Conservation (phyloP, 371 early-diverging fungal species). For the Dinochytrium kinnereticum region DNA sequence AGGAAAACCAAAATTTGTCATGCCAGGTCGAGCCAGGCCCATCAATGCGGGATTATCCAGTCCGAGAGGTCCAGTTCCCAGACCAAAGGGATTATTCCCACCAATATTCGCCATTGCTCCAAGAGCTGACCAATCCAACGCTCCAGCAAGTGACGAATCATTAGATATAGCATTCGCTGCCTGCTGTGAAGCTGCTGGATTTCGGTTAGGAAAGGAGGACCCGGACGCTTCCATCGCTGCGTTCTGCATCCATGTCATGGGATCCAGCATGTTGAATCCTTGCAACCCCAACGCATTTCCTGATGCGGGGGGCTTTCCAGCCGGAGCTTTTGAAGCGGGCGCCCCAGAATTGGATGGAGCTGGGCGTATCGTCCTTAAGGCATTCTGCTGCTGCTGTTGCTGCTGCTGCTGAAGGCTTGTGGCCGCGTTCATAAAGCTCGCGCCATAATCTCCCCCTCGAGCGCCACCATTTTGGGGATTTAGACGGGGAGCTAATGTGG, state of each 20-base stretch:
- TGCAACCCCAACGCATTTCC: neutral
- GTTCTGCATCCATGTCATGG: neutral
- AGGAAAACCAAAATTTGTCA: neutral
- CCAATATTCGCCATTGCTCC: neutral
- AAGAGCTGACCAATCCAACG: neutral
- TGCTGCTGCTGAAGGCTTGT: neutral
- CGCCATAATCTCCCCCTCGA: neutral
- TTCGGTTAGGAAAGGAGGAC: neutral
- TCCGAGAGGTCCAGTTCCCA: neutral
- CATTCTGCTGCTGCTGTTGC: constrained; percentile 4
- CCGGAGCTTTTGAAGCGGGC: neutral
- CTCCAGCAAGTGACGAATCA: constrained; percentile 8
- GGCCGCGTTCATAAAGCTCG: neutral
- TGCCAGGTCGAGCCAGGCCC: neutral
- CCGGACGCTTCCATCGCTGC: neutral
- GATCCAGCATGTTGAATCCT: neutral
- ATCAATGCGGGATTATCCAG: neutral
- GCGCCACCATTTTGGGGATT: neutral
- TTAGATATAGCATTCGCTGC: neutral
- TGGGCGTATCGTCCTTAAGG: neutral
- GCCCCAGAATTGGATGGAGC: neutral
- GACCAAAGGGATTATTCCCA: neutral
- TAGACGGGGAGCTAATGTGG: neutral
- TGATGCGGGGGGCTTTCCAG: neutral
- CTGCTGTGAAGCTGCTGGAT: neutral